Conservation (phyloP, 139 green algal genomes). For the Penium margaritaceum region DNA sequence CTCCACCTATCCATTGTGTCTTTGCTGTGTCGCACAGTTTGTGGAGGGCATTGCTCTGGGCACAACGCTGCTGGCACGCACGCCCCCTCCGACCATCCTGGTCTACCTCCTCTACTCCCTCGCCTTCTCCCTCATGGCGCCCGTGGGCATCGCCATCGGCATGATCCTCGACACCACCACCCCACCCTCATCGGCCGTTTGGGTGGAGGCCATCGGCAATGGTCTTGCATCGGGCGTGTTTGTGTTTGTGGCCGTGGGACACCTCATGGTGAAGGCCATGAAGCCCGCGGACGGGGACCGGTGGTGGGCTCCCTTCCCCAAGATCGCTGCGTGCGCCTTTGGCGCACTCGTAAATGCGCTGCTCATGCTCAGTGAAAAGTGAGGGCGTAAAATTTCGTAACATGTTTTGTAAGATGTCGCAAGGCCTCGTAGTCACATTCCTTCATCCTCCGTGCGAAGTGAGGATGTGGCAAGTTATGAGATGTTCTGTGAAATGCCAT, state of each 20-base stretch:
- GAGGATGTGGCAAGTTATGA: too few species aligned
- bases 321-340: neutral
- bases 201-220: constrained; percentile 16
- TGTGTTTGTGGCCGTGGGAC: constrained; percentile 10
- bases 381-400: too few species aligned
- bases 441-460: too few species aligned
- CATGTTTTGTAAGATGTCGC: too few species aligned
- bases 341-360: neutral
- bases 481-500: too few species aligned
- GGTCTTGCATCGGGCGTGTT: constrained; percentile 27
- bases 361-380: neutral
- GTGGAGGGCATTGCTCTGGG: constrained; percentile 31
- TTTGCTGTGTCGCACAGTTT: neutral
- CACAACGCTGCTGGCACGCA: neutral
- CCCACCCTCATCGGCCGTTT: neutral
- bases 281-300: neutral
- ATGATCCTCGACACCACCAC: constrained; percentile 17
- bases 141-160: constrained; percentile 14
- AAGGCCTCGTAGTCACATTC: too few species aligned
- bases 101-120: neutral
- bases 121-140: neutral
- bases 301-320: neutral
- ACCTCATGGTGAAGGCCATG: constrained; percentile 19
- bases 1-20: too few species aligned
- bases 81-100: neutral